These are phyloP conservation scores for Plasmodium vinckei DNA, from an alignment of 169 alveolate species.

Conservation along the genomic window DNA sequence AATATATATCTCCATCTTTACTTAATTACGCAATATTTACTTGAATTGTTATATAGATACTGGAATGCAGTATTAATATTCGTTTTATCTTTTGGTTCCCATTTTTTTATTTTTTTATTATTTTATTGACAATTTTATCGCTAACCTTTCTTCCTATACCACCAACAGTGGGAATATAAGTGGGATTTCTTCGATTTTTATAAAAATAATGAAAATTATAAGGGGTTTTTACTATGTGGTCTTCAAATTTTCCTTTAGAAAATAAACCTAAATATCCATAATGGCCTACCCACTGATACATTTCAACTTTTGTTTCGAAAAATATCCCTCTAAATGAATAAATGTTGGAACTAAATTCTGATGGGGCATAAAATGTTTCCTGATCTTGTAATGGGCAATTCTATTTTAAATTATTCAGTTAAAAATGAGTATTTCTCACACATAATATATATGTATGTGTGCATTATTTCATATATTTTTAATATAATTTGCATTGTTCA, in stretches of 20 bases:
- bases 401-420: slow-evolving; percentile 52
- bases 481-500: not conserved
- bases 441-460: not conserved
- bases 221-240: slow-evolving; percentile 68
- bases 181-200: slow-evolving; percentile 51
- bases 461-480: not conserved
- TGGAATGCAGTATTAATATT: too few species aligned
- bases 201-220: slow-evolving; percentile 54
- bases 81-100: too few species aligned
- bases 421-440: slow-evolving; percentile 1
- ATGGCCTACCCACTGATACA: slow-evolving; percentile 84
- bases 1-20: too few species aligned
- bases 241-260: slow-evolving; percentile 55
- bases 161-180: slow-evolving; percentile 50
- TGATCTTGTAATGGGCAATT: slow-evolving; percentile 80
- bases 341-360: slow-evolving; percentile 85
- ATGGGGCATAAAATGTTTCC: slow-evolving; percentile 80
- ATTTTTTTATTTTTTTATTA: too few species aligned
- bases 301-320: slow-evolving; percentile 84
- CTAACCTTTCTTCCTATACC: slow-evolving; percentile 59
- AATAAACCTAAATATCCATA: slow-evolving; percentile 72
- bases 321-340: slow-evolving; percentile 85
- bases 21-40: too few species aligned
- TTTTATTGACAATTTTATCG: not conserved
- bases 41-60: too few species aligned